Conservation (phyloP, 2,329 filamentous ascomycete genomes). For the Fonsecaea multimorphosa region DNA sequence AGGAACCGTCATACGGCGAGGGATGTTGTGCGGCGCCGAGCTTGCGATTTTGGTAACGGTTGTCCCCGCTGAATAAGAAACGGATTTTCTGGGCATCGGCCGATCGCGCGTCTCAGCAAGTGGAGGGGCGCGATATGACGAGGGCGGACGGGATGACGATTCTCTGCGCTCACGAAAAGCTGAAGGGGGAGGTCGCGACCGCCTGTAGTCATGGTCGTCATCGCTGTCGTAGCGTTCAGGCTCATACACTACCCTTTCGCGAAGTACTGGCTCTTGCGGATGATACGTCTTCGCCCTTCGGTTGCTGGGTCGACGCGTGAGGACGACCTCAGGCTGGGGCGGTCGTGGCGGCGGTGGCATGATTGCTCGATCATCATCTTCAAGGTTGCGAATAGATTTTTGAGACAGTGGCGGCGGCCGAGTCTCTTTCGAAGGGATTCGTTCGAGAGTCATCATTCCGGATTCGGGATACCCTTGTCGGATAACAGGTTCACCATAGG, state of each 20-base stretch:
- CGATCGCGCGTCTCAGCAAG: conserved; percentile 26
- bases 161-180: conserved; percentile 26
- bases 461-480: conserved; percentile 22
- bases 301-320: conserved; percentile 29
- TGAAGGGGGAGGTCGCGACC: conserved; percentile 23
- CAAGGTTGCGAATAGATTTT: conserved; percentile 29
- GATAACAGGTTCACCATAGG: conserved; percentile 33
- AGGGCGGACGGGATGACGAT: conserved; percentile 35
- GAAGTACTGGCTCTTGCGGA: conserved; percentile 17
- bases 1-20: conserved; percentile 23
- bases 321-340: conserved; percentile 19
- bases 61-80: conserved; percentile 28
- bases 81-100: conserved; percentile 29
- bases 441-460: conserved; percentile 15
- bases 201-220: conserved; percentile 24
- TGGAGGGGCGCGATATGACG: conserved; percentile 28
- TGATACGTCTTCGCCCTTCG: conserved; percentile 36
- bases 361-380: conserved; percentile 29
- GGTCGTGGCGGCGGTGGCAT: conserved; percentile 38
- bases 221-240: conserved; percentile 24
- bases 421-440: conserved; percentile 22
- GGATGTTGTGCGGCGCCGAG: conserved; percentile 7
- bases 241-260: conserved; percentile 24
- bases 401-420: conserved; percentile 26
- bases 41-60: conserved; percentile 27